A percentile compares a stretch with the other conserved stretches of the same genome.
Evolutionary conservation across 768 basidiomycete genomes (phyloP).

Genomic region (Russula sp.): DNA sequence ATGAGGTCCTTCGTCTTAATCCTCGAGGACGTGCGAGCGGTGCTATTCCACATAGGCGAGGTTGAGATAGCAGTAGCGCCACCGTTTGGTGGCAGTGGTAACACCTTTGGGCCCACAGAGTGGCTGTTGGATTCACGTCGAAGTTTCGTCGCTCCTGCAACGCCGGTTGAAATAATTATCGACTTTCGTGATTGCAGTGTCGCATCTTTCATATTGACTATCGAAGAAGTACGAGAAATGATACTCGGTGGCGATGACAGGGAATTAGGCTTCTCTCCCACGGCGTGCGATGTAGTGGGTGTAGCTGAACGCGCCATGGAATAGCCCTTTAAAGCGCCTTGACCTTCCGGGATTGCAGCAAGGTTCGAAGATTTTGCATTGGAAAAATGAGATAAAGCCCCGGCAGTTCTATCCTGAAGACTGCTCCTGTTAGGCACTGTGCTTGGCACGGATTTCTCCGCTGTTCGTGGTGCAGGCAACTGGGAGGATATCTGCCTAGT

Average conservation of each 20-base stretch:
- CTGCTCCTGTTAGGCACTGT: background rate
- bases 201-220: background rate
- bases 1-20: conserved; percentile 26
- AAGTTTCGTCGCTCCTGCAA: background rate
- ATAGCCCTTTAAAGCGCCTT: background rate
- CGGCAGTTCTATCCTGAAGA: conserved; percentile 3
- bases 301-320: background rate
- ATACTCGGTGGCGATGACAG: too few relatives aligned
- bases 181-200: background rate
- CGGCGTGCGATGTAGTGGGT: background rate
- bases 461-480: background rate
- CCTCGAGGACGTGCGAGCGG: conserved; percentile 13
- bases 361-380: background rate
- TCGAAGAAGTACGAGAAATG: background rate
- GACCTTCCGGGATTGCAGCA: background rate
- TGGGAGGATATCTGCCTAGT: background rate
- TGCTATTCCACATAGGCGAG: background rate
- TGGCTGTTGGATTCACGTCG: background rate
- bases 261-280: background rate
- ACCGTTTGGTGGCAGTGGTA: background rate
- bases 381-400: background rate
- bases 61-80: background rate
- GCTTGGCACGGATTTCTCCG: background rate
- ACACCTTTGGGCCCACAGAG: background rate
- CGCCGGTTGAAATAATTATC: background rate